These are phyloP conservation scores for Codiaeum variegatum DNA, from an alignment of 441 rosid genomes.

Conservation along the genomic window DNA sequence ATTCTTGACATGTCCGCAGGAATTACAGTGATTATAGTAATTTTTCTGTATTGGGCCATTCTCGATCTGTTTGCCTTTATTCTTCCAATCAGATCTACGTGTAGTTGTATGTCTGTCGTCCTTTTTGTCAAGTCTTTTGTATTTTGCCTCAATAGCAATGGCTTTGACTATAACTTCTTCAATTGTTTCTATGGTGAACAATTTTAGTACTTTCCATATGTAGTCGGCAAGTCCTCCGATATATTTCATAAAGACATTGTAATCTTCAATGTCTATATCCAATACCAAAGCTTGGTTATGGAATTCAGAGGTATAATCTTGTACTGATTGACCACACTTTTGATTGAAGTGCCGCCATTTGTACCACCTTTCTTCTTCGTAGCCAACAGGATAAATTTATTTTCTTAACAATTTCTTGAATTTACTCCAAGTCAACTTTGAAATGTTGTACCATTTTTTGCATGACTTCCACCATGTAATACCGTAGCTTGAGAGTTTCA, in stretches of 20 bases:
- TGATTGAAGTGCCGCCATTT: not conserved
- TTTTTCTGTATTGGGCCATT: not conserved
- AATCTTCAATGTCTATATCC: too few species aligned
- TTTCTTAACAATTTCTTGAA: not conserved
- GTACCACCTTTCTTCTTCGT: not conserved
- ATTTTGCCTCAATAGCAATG: not conserved
- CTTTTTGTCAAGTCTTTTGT: not conserved
- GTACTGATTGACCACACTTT: not conserved
- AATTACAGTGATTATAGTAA: not conserved
- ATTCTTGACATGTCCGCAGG: not conserved
- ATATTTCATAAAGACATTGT: too few species aligned
- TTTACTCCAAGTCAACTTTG: not conserved
- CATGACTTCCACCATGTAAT: not conserved
- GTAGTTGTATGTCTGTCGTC: not conserved
- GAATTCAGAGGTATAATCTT: not conserved
- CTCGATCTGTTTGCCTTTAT: not conserved
- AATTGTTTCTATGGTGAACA: not conserved
- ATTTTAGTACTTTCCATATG: not conserved
- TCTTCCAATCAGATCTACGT: not conserved
- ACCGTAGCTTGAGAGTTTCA: not conserved
- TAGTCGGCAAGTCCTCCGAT: too few species aligned
- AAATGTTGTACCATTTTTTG: not conserved
- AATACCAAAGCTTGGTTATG: too few species aligned
- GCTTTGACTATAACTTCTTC: not conserved
- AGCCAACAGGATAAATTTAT: too few species aligned